These are phyloP conservation scores for Aspergillus sp. DNA, from an alignment of 2,329 filamentous ascomycete genomes.

Conservation along the genomic window DNA sequence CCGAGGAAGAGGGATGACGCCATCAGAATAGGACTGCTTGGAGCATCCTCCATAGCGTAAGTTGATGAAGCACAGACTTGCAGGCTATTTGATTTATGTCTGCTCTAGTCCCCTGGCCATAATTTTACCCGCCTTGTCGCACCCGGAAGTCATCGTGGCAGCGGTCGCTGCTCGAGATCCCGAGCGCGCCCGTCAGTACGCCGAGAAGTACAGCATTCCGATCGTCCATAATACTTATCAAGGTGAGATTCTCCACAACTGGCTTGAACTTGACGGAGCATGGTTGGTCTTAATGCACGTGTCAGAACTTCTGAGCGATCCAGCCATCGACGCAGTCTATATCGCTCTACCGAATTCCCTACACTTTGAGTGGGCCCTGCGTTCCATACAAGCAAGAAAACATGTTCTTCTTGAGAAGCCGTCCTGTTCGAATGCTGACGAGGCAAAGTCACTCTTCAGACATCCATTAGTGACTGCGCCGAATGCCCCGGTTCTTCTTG, in stretches of 20 bases:
- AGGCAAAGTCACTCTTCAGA: constrained; percentile 51
- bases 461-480: constrained; percentile 30
- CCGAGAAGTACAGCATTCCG: constrained; percentile 55
- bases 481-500: constrained; percentile 51
- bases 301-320: constrained; percentile 34
- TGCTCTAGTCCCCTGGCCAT: constrained; percentile 22
- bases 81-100: neutral
- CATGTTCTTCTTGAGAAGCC: constrained; percentile 61
- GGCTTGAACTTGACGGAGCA: neutral
- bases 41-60: constrained; percentile 25
- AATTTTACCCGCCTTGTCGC: constrained; percentile 52
- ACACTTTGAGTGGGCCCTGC: constrained; percentile 52
- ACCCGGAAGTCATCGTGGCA: constrained; percentile 56
- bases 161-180: constrained; percentile 56
- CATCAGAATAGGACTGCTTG: constrained; percentile 23
- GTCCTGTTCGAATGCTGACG: constrained; percentile 47
- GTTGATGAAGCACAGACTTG: neutral
- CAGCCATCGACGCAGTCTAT: constrained; percentile 42
- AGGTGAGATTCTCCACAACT: constrained; percentile 29
- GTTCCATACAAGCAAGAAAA: constrained; percentile 53
- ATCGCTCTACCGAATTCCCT: constrained; percentile 49
- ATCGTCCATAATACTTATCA: constrained; percentile 43
- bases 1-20: constrained; percentile 17
- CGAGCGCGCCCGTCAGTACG: constrained; percentile 50
- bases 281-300: neutral